Evolutionary conservation across 768 basidiomycete genomes (phyloP), one percentile per base, ranked within the genome.

Genomic region (Lanmaoa pseudosensibilis): DNA sequence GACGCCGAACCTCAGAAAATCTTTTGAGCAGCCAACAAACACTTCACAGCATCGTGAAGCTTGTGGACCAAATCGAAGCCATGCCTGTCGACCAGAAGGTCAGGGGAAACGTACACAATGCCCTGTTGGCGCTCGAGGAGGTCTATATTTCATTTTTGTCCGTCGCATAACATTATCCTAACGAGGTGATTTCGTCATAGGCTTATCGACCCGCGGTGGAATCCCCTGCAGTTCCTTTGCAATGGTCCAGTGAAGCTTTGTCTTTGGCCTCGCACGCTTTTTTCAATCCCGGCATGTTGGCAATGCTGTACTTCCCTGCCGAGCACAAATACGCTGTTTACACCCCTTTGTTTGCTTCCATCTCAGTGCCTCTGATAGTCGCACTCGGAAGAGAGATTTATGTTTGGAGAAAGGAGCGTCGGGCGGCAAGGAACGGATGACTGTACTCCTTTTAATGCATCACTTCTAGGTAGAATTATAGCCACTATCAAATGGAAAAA

Each of bases 241-340:
- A 71, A 27, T 77, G 83, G 66, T 92, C 91, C 2, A 78, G 81
- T 15, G 70, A 76, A 54, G 90, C 92, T 0, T 71, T 85, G 45
- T 79, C 78, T 0, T 77, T 86, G 36, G 83, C 93, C 12, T 91
- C 89, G 2, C 81, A 86, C 40, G 96, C 97, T 4, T 98, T 97
- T 78, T 98, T 97, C 76, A 92, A 94, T 71, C 97, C 96, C 0
- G 91, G 90, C 19, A 97, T 98, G 94, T 75, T 98, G 63, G 94
- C 93, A 15, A 74, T 98, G 68, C 79, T 99, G 21, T 99, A 99
- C 73, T 98, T 98, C 74, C 97, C 97, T 21, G 87, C 93, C 19
- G 97, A 98, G 68, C 97, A 98, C 77, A 98, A 91, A 69, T 95
- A 94, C 70, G 95, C 95, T 2, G 93, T 99, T 10, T 98, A 98